Evolutionary conservation across 352 stramenopile species (phyloP).

Genomic region (Pseudoperonospora humuli): DNA sequence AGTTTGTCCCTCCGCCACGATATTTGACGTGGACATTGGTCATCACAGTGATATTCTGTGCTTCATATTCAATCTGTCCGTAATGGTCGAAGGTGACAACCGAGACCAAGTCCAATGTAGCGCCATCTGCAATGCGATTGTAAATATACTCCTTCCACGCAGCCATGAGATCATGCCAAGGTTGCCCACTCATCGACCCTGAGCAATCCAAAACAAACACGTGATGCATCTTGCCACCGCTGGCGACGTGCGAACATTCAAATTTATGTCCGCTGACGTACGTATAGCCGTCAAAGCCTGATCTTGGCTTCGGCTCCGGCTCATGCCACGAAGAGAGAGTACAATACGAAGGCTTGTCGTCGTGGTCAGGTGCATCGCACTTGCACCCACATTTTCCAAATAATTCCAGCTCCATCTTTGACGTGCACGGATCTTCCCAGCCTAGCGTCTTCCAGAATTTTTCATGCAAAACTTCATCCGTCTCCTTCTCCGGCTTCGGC

Average conservation of each 20-base stretch:
- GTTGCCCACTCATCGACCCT: conserved; percentile 56
- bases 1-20: conserved; percentile 45
- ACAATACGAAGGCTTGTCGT: conserved; percentile 49
- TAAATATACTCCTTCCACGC: conserved; percentile 58
- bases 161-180: conserved; percentile 49
- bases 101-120: conserved; percentile 55
- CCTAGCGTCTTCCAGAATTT: conserved; percentile 70
- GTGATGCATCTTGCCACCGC: conserved; percentile 53
- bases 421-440: conserved; percentile 67
- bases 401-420: conserved; percentile 38
- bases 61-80: conserved; percentile 43
- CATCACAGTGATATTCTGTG: conserved; percentile 39
- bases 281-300: conserved; percentile 34
- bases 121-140: conserved; percentile 51
- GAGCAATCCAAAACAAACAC: conserved; percentile 78
- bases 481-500: conserved; percentile 39
- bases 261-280: conserved; percentile 69
- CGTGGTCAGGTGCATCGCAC: conserved; percentile 61
- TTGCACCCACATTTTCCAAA: conserved; percentile 71
- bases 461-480: conserved; percentile 68
- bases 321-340: conserved; percentile 63
- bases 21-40: conserved; percentile 20
- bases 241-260: conserved; percentile 52
- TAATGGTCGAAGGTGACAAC: conserved; percentile 58
- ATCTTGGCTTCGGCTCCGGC: conserved; percentile 15